Conservation (phyloP, 805 yeast species). For the Jamesozyma jinghongensis region DNA sequence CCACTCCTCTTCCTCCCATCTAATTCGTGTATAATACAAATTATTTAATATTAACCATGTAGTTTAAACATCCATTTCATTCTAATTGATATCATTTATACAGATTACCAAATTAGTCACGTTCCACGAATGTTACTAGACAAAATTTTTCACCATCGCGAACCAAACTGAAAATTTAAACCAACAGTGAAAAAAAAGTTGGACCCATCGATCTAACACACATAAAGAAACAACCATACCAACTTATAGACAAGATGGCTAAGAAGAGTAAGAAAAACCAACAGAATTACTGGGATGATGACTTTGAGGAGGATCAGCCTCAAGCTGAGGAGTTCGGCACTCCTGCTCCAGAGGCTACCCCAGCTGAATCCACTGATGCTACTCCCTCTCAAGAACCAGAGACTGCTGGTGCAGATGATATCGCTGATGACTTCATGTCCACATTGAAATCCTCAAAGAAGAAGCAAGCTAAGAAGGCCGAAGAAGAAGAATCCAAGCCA, state of each 20-base stretch:
- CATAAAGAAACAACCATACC: no score
- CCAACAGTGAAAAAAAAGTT: no score
- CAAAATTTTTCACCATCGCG: no score
- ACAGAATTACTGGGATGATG: conserved; percentile 77
- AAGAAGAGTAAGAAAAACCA: conserved; percentile 58
- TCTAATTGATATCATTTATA: no score
- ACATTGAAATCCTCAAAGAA: conserved; percentile 72
- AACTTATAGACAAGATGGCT: conserved; percentile 27
- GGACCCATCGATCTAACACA: no score
- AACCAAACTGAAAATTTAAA: no score
- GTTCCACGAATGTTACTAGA: no score
- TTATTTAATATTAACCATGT: no score
- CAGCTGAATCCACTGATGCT: conserved; percentile 7
- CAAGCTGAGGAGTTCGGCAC: conserved; percentile 47
- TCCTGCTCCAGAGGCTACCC: conserved; percentile 23
- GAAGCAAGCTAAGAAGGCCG: conserved; percentile 53
- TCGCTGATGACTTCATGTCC: conserved; percentile 65
- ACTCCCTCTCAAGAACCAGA: conserved; percentile 16
- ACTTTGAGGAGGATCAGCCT: conserved; percentile 42
- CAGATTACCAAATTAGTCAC: no score
- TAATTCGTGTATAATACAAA: no score
- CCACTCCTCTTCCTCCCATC: no score
- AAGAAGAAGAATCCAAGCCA: conserved; percentile 43
- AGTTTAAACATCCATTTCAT: no score
- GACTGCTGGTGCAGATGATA: conserved; percentile 32